Conservation (phyloP, 257 asterid genomes). For the Mentha longifolia region DNA sequence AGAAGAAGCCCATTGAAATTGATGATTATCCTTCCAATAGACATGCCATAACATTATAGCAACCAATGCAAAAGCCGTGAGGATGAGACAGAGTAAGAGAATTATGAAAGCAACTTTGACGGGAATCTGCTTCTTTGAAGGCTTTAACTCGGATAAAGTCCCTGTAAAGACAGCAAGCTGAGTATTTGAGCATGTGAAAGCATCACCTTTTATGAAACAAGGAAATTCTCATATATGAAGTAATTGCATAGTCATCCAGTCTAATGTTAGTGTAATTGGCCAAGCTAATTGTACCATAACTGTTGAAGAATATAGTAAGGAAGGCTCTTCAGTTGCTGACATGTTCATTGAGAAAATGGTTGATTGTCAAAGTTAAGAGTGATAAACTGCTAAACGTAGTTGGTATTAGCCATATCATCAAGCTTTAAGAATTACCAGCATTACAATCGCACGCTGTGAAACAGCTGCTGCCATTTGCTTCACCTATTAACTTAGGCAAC, state of each 20-base stretch:
- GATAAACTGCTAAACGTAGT: conserved; percentile 13
- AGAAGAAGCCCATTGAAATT: conserved; percentile 53
- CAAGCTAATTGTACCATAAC: not conserved
- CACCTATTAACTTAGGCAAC: conserved; percentile 64
- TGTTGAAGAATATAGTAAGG: not conserved
- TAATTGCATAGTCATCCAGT: not conserved
- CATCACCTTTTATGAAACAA: conserved; percentile 17
- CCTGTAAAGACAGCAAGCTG: conserved; percentile 52
- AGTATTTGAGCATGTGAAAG: conserved; percentile 6
- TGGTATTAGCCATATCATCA: conserved; percentile 4
- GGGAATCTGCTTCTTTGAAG: conserved; percentile 56
- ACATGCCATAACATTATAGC: conserved; percentile 56
- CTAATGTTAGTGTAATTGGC: not conserved
- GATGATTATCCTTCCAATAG: conserved; percentile 49
- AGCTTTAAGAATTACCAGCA: conserved; percentile 57
- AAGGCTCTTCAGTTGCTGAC: not conserved
- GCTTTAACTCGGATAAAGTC: conserved; percentile 41
- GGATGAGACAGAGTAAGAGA: conserved; percentile 56
- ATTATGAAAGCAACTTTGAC: conserved; percentile 51
- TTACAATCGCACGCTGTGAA: conserved; percentile 76
- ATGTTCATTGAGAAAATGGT: not conserved
- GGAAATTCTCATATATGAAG: not conserved
- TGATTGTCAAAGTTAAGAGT: not conserved
- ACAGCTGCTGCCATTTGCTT: conserved; percentile 57
- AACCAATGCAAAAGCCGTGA: conserved; percentile 57